A percentile compares a stretch with the other conserved stretches of the same genome.
These are phyloP conservation scores for Neocucurbitaria cava DNA, from an alignment of 2,329 filamentous ascomycete genomes.

Conservation along the genomic window DNA sequence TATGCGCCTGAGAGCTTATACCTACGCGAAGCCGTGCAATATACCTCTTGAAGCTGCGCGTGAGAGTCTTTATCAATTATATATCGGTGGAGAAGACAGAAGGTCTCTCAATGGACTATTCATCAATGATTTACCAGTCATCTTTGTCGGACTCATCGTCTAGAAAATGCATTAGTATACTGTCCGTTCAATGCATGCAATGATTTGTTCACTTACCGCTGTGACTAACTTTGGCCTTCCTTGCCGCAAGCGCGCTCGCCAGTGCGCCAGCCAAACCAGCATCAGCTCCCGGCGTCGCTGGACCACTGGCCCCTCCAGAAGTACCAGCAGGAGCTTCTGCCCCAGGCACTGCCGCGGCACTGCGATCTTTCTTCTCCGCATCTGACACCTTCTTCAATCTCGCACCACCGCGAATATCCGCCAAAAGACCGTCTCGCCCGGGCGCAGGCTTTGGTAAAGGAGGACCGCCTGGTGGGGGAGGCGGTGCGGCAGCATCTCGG, in stretches of 20 bases:
- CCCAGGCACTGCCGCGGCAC: slow-evolving; percentile 67
- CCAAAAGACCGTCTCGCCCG: slow-evolving; percentile 68
- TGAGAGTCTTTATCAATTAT: not conserved
- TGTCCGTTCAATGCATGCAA: slow-evolving; percentile 8
- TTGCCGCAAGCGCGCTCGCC: slow-evolving; percentile 81
- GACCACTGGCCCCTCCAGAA: slow-evolving; percentile 56
- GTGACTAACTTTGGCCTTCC: slow-evolving; percentile 92
- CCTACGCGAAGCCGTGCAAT: not conserved
- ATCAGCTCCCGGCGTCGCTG: slow-evolving; percentile 36
- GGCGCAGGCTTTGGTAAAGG: slow-evolving; percentile 50
- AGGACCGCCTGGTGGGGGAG: slow-evolving; percentile 34
- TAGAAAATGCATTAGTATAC: slow-evolving; percentile 50
- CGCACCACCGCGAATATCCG: slow-evolving; percentile 72
- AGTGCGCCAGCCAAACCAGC: slow-evolving; percentile 60
- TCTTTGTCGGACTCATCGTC: slow-evolving; percentile 81
- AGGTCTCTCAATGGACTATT: too few species aligned
- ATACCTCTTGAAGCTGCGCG: not conserved
- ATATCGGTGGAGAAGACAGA: not conserved
- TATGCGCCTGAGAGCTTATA: not conserved
- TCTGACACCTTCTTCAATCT: slow-evolving; percentile 77
- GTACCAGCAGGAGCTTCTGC: slow-evolving; percentile 52
- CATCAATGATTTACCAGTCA: slow-evolving; percentile 70
- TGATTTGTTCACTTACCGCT: slow-evolving; percentile 70
- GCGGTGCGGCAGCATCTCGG: slow-evolving; percentile 37
- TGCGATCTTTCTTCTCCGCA: slow-evolving; percentile 73